phyloP scores from a whole-genome alignment of 805 yeast genomes.

The Lipomyces orientalis region DNA sequence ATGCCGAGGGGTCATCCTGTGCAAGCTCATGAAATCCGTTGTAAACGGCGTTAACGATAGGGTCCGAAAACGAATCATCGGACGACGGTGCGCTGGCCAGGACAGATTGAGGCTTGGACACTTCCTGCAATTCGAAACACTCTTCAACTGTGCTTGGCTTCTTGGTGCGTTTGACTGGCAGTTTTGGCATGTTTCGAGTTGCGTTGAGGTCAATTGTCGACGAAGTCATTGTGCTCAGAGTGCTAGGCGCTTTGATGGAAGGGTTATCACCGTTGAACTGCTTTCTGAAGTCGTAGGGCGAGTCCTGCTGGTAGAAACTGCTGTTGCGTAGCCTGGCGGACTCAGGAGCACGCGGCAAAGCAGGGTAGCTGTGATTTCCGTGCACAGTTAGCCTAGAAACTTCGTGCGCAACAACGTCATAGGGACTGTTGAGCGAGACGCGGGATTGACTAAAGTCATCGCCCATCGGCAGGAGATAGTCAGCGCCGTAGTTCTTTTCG shows the following conservation, averaged over 20 bases:
- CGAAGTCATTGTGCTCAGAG: neutral
- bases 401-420: slow-evolving; percentile 22
- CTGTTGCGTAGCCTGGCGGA: neutral
- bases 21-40: neutral
- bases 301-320: neutral
- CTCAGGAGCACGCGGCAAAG: slow-evolving; percentile 9
- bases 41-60: neutral
- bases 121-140: slow-evolving; percentile 27
- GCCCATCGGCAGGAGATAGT: slow-evolving; percentile 22
- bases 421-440: slow-evolving; percentile 29
- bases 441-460: slow-evolving; percentile 19
- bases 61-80: slow-evolving; percentile 14
- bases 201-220: neutral
- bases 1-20: neutral
- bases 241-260: neutral
- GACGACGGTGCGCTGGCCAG: slow-evolving; percentile 3
- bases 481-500: slow-evolving; percentile 11
- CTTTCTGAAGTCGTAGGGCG: neutral
- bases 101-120: slow-evolving; percentile 14
- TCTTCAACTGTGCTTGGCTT: slow-evolving; percentile 5
- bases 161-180: neutral
- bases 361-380: slow-evolving; percentile 8
- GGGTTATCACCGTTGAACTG: neutral
- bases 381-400: slow-evolving; percentile 10
- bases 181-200: neutral